Conservation (phyloP, 768 basidiomycete genomes). For the Psilocybe tampanensis region DNA sequence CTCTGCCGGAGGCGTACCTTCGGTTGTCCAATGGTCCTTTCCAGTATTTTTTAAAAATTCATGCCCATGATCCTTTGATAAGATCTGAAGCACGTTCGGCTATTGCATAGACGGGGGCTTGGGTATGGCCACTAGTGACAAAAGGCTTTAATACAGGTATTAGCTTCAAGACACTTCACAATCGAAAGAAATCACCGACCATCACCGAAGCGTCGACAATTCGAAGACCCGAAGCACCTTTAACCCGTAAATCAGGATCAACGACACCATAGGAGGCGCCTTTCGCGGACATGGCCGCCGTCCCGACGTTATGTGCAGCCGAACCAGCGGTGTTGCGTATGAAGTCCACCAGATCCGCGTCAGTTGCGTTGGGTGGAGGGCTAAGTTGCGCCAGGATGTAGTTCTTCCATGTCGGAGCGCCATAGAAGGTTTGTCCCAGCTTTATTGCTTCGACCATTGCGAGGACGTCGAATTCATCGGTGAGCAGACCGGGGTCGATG, state of each 20-base stretch:
- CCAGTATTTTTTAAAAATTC: no score
- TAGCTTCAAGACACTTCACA: background rate
- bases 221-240: background rate
- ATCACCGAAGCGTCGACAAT: background rate
- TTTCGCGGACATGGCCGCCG: background rate
- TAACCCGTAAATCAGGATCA: background rate
- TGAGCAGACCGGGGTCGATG: constrained; percentile 1
- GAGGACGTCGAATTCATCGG: background rate
- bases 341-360: background rate
- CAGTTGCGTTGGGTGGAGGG: background rate
- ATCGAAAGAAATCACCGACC: background rate
- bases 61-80: background rate
- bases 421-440: background rate
- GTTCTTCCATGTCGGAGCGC: background rate
- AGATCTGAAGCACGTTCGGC: background rate
- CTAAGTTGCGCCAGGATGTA: background rate
- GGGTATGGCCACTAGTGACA: background rate
- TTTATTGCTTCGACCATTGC: constrained; percentile 3
- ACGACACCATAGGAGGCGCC: background rate
- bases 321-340: background rate
- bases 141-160: background rate
- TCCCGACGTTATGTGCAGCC: background rate
- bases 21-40: no score
- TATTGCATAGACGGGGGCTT: background rate
- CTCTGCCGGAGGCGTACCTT: no score